Base-by-base conservation (phyloP, 805 yeast genomes). In the Metschnikowia reukaufii region DNA sequence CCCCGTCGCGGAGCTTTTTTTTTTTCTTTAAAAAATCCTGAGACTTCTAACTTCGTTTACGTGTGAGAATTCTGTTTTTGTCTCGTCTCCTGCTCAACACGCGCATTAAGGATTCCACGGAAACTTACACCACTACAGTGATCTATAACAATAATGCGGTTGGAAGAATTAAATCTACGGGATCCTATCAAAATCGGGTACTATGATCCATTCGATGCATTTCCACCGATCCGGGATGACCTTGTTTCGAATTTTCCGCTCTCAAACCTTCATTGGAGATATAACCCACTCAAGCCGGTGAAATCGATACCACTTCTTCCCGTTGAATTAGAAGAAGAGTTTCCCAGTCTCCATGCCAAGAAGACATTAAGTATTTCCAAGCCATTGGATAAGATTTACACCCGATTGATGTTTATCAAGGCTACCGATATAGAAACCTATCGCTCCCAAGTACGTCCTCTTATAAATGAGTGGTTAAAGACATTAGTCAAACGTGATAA, bases 401-500 rank as follows among this genome's bases (percentile, higher is more conserved):
- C 87, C 38, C 76, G 84, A 52, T 59, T 90, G 17, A 82, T 92
- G 71, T 78, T 91, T 46, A 74, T 92, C 6, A 77, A 77, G 45
- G 79, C 84, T 49, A 82, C 79, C 4, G 79, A 78, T 36, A 63
- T 85, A 16, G 98, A 92, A 13, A 79, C 79, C 1, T 92, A 92
- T 63, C 73, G 95, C 49, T 64, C 85, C 0, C 87, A 84, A 57
- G 89, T 86, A 0, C 77, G 99, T 33, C 96, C 96, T 1, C 69
- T 89, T 54, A 80, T 91, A 18, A 77, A 75, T 39, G 94, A 86
- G 54, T 94, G 99, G 98, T 69, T 87, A 20, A 71, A 76, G 37
- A 58, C 71, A 34, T 53, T 66, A 36, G 68, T 67, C 4, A 54
- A 66, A 33, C 58, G 73, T 44, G 56, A 72, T 36, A 55, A 70